Base-by-base conservation (phyloP, 352 stramenopile species). In the Phytophthora foliorum region DNA sequence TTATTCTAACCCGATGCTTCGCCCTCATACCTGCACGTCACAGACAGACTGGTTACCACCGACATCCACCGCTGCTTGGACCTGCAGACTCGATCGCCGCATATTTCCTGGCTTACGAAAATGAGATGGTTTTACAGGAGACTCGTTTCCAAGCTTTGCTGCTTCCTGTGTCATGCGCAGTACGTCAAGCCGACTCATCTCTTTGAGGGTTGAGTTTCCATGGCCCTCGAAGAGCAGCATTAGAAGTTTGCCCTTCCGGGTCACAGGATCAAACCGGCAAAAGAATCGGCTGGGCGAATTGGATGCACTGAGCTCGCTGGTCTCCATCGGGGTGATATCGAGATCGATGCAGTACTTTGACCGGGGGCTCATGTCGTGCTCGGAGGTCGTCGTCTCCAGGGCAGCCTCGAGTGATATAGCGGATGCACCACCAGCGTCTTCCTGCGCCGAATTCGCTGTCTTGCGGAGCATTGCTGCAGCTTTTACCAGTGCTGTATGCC, bases 101-200 rank as follows among this genome's bases (percentile, higher is more conserved):
- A 11, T 21, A 25, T 29, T 57, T 39, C 11, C 29, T 34, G 54
- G 38, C 16, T 49, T 74, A 9, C 31, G 61, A 49, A 39, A 39
- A 21, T 39, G 57, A 58, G 52, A 57, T 4, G 46, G 24, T 13
- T 65, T 69, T 36, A 25, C 19, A 31, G 27, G 22, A 16, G 36
- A 24, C 13, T 72, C 58, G 5, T 31, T 41, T 36, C 48, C 52
- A 49, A 69, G 34, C 44, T 57, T 79, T 2, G 81, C 84, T 0
- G 80, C 84, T 57, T 90, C 80, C 27, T 88, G 69, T 1, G 80
- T 83, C 73, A 89, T 77, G 13, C 69, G 80, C 42, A 92, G 69
- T 21, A 92, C 72, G 16, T 90, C 78, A 0, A 75, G 29, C 19
- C 80, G 80, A 42, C 72, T 80, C 72, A 92, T 84, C 31, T 84